Percentiles rank a stretch among this genome's conserved stretches.
Conservation (phyloP, 768 basidiomycete genomes). For the Leccinum fibrillosum region DNA sequence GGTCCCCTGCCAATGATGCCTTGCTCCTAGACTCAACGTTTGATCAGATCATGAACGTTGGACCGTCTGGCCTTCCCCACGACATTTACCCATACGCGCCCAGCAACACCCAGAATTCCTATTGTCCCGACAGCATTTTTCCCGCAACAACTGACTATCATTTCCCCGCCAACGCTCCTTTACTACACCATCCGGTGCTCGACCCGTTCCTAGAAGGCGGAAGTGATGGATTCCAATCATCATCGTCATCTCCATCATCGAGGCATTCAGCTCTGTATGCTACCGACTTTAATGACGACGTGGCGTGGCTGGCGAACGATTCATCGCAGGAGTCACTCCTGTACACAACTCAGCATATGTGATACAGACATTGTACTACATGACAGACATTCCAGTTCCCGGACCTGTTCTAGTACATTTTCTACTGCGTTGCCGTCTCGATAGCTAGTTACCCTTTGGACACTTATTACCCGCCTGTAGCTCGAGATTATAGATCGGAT, state of each 20-base stretch:
- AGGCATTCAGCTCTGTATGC: conserved; percentile 17
- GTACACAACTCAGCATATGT: conserved; percentile 12
- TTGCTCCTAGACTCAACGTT: neutral
- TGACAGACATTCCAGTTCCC: neutral
- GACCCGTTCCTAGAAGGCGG: conserved; percentile 16
- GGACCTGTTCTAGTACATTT: conserved; percentile 10
- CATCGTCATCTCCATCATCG: conserved; percentile 25
- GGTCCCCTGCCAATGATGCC: conserved; percentile 1
- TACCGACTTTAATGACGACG: conserved; percentile 6
- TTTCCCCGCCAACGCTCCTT: conserved; percentile 6
- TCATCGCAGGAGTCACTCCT: conserved; percentile 11
- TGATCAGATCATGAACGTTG: conserved; percentile 2
- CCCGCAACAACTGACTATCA: conserved; percentile 5
- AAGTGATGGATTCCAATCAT: conserved; percentile 16
- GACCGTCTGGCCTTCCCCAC: neutral
- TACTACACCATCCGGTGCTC: conserved; percentile 1
- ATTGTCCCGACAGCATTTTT: conserved; percentile 6
- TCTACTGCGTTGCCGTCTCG: neutral
- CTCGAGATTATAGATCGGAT: neutral
- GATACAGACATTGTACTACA: conserved; percentile 4
- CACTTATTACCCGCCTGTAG: neutral
- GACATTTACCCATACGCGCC: conserved; percentile 4
- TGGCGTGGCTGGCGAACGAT: conserved; percentile 2
- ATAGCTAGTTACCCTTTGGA: conserved; percentile 1
- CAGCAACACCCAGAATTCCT: neutral